Evolutionary conservation across 202 grass and related monocot genomes (phyloP).

Genomic region (Carex arenaria): DNA sequence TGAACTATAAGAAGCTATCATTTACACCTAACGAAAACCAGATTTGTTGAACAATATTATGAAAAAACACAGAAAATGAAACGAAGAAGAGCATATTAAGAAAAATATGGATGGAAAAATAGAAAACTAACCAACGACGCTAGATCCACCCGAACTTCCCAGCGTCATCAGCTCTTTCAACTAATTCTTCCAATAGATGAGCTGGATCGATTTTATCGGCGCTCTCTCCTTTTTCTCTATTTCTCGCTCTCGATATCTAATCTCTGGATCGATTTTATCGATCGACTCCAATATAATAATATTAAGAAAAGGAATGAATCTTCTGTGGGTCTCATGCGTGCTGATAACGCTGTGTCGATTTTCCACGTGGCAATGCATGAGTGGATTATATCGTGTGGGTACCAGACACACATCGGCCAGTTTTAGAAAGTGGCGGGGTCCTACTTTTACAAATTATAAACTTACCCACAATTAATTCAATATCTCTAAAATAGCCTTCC

Average conservation of each 20-base stretch:
- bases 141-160: constrained; percentile 55
- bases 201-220: background rate
- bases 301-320: constrained; percentile 14
- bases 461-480: background rate
- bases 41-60: constrained; percentile 17
- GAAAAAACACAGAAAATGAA: background rate
- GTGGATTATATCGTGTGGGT: background rate
- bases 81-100: background rate
- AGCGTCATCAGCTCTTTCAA: constrained; percentile 42
- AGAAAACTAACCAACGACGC: constrained; percentile 49
- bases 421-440: background rate
- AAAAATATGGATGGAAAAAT: background rate
- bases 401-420: background rate
- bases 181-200: background rate
- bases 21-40: background rate
- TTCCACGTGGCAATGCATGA: constrained; percentile 1
- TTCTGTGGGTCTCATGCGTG: constrained; percentile 26
- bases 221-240: background rate
- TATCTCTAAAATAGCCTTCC: background rate
- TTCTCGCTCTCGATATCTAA: background rate
- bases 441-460: background rate
- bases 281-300: background rate
- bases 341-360: constrained; percentile 19
- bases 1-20: background rate
- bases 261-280: background rate